phyloP scores from a whole-genome alignment of 139 green algal species.

The Micromonas commoda region DNA sequence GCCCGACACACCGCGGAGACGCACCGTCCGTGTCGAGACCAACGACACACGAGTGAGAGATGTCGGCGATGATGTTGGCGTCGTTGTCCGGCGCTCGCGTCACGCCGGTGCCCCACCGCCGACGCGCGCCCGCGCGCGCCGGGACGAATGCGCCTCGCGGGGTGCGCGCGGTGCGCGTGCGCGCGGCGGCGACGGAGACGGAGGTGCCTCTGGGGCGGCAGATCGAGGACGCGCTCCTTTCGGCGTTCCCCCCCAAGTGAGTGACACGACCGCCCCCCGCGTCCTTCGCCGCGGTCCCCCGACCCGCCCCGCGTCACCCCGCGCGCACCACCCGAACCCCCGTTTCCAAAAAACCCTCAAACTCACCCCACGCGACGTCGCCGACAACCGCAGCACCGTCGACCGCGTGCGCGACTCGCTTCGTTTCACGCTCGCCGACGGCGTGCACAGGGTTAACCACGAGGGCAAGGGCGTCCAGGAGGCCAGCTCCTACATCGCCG shows the following conservation, averaged over 20 bases:
- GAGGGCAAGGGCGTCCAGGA: neutral
- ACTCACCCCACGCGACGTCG: too few species aligned
- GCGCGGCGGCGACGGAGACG: neutral
- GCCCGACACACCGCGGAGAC: too few species aligned
- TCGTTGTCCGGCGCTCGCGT: too few species aligned
- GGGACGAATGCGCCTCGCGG: neutral
- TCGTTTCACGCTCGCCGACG: neutral
- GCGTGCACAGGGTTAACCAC: neutral
- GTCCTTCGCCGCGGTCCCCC: neutral
- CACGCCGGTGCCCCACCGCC: too few species aligned
- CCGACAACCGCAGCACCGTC: neutral
- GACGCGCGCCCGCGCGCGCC: too few species aligned
- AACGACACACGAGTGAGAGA: too few species aligned
- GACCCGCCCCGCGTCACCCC: neutral
- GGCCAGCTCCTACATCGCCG: conserved; percentile 1
- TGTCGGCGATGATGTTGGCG: too few species aligned
- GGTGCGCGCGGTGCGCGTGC: neutral
- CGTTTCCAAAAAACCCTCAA: too few species aligned
- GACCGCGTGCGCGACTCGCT: neutral
- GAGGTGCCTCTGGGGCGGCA: neutral
- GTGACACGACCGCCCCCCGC: neutral
- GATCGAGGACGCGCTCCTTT: neutral
- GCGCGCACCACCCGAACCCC: neutral
- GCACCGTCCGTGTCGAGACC: too few species aligned
- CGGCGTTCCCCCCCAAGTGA: neutral